These are phyloP conservation scores for Euphrasia arctica DNA, from an alignment of 305 asterid species.

Conservation along the genomic window DNA sequence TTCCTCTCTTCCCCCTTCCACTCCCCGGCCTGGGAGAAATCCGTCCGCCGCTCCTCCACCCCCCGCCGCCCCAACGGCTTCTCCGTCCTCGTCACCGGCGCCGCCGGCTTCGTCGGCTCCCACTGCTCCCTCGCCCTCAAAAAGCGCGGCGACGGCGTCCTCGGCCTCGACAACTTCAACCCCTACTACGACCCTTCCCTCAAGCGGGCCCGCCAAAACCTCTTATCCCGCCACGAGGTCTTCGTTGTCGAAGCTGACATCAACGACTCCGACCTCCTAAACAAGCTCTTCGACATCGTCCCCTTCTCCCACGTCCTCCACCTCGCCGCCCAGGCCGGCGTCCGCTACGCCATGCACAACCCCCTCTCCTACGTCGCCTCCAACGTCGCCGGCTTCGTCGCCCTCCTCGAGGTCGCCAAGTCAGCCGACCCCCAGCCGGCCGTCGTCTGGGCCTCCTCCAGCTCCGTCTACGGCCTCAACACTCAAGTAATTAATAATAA, in stretches of 20 bases:
- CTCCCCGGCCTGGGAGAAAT: conserved; percentile 19
- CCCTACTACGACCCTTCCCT: conserved; percentile 30
- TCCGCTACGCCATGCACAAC: conserved; percentile 34
- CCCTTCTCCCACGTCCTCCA: conserved; percentile 35
- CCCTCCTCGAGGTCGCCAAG: conserved; percentile 32
- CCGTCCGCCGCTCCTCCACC: conserved; percentile 24
- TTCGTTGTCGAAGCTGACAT: conserved; percentile 29
- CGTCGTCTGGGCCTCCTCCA: conserved; percentile 34
- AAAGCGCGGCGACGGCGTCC: conserved; percentile 36
- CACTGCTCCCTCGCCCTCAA: conserved; percentile 30
- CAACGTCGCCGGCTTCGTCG: conserved; percentile 34
- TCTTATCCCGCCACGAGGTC: conserved; percentile 12
- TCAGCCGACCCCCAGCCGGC: conserved; percentile 33
- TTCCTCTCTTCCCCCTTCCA: conserved; percentile 30
- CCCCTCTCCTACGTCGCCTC: conserved; percentile 31
- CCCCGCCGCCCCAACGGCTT: conserved; percentile 30
- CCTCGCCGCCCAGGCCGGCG: conserved; percentile 39
- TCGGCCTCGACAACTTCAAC: conserved; percentile 37
- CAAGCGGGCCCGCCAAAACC: conserved; percentile 27
- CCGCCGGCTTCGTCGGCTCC: conserved; percentile 35
- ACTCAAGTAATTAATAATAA: not conserved
- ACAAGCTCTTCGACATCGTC: conserved; percentile 25
- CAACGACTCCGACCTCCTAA: conserved; percentile 23
- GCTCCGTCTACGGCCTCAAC: conserved; percentile 37
- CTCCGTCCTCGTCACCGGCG: conserved; percentile 34